Evolutionary conservation across 805 yeast genomes (phyloP), one percentile per base, ranked within the genome.

Genomic region (Clavispora fructus): DNA sequence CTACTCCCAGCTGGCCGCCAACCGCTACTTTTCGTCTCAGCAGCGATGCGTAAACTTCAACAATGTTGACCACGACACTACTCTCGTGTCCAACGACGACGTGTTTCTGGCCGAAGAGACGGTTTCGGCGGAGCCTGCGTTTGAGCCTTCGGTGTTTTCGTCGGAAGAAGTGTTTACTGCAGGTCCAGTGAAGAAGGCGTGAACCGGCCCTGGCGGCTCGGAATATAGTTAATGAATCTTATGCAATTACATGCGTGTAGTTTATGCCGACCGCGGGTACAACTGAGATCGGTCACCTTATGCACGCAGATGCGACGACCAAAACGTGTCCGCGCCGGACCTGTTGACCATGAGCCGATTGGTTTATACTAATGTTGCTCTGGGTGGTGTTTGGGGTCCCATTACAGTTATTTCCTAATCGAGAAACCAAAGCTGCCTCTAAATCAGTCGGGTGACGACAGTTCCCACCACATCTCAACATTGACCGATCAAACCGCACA

Each of bases 131-230:
- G 50, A 49, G 25, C 40, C 50, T 11, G 40, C 53, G 3, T 71
- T 71, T 51, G 73, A 71, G 53, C 75, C 76, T 14, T 60, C 64
- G 30, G 62, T 71, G 16, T 63, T 59, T 47, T 69, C 74, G 26
- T 57, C 65, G n/a, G 75, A 71, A 49, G 75, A 71, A 43, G 54
- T 71, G 17, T 59, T 60, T 55, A 70, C 76, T 57, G 71, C 75
- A 47, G 70, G 73, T 48, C 74, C 75, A 48, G 74, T 68, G 48
- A 69, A 65, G 49, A 61, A 55, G 57, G 57, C 55, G 16, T 55
- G 40, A 27, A 7, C 16, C 29, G 7, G 25, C 37, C 25, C 25
- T 17, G 25, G 37, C 4, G 37, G 37, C 25, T 12, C 37, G 16
- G 19, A 5, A 37, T 37, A 37, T 37, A 37, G 28, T 37, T n/a